Percentiles rank a stretch among this genome's conserved stretches.
phyloP scores from a whole-genome alignment of 192 early-diverging fungal genomes.

The Lunasporangiospora selenospora region DNA sequence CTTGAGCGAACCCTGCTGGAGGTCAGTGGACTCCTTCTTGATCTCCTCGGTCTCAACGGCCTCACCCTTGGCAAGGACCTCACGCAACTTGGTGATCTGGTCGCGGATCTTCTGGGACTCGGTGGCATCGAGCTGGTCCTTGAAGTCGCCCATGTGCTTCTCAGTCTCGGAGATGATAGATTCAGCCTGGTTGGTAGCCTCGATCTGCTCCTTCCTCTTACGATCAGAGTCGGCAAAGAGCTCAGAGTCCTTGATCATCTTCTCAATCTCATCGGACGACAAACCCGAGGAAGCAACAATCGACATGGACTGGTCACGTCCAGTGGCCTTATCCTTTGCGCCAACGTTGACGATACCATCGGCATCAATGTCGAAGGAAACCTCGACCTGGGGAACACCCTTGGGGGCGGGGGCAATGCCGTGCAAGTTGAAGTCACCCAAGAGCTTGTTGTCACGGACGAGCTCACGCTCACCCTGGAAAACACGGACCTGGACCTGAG shows the following conservation, averaged over 20 bases:
- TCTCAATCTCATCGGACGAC: constrained; percentile 91
- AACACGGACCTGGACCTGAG: constrained; percentile 93
- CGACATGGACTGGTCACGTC: constrained; percentile 91
- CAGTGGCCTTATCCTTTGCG: constrained; percentile 95
- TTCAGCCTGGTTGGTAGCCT: constrained; percentile 94
- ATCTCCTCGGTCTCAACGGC: constrained; percentile 79
- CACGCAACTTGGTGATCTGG: constrained; percentile 84
- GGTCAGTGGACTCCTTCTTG: constrained; percentile 84
- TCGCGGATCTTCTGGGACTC: constrained; percentile 88
- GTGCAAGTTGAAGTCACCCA: constrained; percentile 86
- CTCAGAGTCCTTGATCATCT: constrained; percentile 92
- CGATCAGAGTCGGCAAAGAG: constrained; percentile 92
- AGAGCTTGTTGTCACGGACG: constrained; percentile 94
- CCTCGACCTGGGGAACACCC: constrained; percentile 96
- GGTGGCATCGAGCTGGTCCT: constrained; percentile 90
- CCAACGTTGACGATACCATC: constrained; percentile 97
- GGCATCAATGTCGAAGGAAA: constrained; percentile 98
- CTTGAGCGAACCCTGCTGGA: constrained; percentile 91
- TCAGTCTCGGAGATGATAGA: constrained; percentile 91
- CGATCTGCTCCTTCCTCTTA: constrained; percentile 91
- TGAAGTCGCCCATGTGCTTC: constrained; percentile 95
- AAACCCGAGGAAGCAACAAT: constrained; percentile 92
- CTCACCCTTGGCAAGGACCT: constrained; percentile 72
- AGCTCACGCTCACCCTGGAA: constrained; percentile 98
- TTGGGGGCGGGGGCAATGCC: constrained; percentile 94